Percentiles rank a stretch among this genome's conserved stretches.
These are phyloP conservation scores for Phaeoacremonium minimum DNA, from an alignment of 2,329 filamentous ascomycete species.

Conservation along the genomic window DNA sequence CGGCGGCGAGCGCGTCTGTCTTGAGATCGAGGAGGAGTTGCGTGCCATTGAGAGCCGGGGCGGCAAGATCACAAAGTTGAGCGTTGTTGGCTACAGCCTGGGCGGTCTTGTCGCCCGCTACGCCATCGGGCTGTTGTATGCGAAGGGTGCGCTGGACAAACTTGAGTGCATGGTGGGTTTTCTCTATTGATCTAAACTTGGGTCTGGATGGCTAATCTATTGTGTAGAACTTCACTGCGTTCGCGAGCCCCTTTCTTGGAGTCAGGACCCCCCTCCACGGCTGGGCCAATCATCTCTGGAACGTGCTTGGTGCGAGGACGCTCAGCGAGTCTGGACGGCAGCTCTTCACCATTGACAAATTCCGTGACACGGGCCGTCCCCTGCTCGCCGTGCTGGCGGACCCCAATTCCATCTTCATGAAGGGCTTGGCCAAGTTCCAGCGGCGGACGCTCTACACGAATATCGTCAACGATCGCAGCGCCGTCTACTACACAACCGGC, in stretches of 20 bases:
- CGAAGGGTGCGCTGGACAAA: slow-evolving; percentile 73
- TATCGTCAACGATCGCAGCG: slow-evolving; percentile 78
- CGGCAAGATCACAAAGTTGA: slow-evolving; percentile 73
- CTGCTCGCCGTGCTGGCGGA: slow-evolving; percentile 80
- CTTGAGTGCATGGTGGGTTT: slow-evolving; percentile 68
- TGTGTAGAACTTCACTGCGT: slow-evolving; percentile 82
- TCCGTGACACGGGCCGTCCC: slow-evolving; percentile 77
- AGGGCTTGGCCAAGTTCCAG: slow-evolving; percentile 71
- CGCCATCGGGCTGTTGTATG: slow-evolving; percentile 76
- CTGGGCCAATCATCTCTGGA: slow-evolving; percentile 66
- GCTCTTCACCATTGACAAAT: slow-evolving; percentile 81
- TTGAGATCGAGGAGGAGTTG: slow-evolving; percentile 63
- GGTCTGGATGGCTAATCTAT: neutral
- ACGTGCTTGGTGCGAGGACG: slow-evolving; percentile 76
- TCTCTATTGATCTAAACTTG: neutral
- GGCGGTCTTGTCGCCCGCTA: slow-evolving; percentile 86
- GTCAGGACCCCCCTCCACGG: slow-evolving; percentile 66
- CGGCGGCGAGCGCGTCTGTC: slow-evolving; percentile 62
- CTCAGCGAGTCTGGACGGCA: slow-evolving; percentile 82
- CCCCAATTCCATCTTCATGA: slow-evolving; percentile 79
- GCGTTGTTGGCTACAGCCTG: slow-evolving; percentile 83
- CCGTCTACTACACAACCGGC: slow-evolving; percentile 77
- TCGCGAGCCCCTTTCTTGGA: slow-evolving; percentile 81
- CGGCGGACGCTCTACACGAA: slow-evolving; percentile 79
- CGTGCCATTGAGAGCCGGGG: slow-evolving; percentile 55